Percentiles rank a stretch among this genome's conserved stretches.
Evolutionary conservation across 2,329 filamentous ascomycete genomes (phyloP).

Genomic region (Zasmidium angulare): DNA sequence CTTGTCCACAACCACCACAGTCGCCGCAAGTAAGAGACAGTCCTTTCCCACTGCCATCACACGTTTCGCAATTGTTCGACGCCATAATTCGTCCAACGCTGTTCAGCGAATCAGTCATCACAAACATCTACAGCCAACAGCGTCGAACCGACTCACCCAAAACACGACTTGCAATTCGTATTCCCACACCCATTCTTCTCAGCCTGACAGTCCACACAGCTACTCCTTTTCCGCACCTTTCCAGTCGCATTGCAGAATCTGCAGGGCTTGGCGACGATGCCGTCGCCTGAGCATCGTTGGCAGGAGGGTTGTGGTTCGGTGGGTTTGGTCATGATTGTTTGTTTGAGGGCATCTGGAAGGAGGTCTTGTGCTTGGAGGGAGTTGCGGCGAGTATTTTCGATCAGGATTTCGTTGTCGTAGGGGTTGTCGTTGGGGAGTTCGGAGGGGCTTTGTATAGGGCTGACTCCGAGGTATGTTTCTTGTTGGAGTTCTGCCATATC

Average conservation of each 20-base stretch:
- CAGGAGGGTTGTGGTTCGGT: background rate
- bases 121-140: background rate
- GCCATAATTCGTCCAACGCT: background rate
- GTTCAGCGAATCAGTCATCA: background rate
- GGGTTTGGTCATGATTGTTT: slow-evolving; percentile 3
- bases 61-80: slow-evolving; percentile 5
- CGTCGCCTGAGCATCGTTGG: slow-evolving; percentile 13
- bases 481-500: background rate
- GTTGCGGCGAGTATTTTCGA: slow-evolving; percentile 16
- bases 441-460: background rate
- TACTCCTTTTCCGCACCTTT: background rate
- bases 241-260: slow-evolving; percentile 18
- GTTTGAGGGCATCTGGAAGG: slow-evolving; percentile 2
- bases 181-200: slow-evolving; percentile 21
- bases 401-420: slow-evolving; percentile 7
- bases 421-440: background rate
- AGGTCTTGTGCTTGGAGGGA: slow-evolving; percentile 9
- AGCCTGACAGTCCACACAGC: slow-evolving; percentile 15
- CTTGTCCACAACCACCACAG: slow-evolving; percentile 13
- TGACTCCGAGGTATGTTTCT: background rate
- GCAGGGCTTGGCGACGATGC: slow-evolving; percentile 16
- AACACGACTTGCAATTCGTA: slow-evolving; percentile 15
- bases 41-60: slow-evolving; percentile 14
- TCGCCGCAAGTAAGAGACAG: slow-evolving; percentile 16
- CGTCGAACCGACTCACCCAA: background rate